These are phyloP conservation scores for Escovopsis sp. DNA, from an alignment of 2,329 filamentous ascomycete species.

Conservation along the genomic window DNA sequence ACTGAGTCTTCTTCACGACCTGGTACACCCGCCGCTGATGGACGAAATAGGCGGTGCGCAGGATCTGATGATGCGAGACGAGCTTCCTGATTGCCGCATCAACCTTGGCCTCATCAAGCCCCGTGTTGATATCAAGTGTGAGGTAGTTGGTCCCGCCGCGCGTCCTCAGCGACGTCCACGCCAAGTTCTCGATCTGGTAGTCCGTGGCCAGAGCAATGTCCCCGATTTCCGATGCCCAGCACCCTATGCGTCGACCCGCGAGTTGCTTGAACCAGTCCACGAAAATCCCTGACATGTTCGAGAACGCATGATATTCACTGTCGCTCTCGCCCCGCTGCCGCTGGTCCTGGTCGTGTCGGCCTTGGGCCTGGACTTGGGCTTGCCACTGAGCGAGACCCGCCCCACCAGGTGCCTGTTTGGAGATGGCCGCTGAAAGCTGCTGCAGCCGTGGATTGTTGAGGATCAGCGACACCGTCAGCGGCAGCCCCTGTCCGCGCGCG, in stretches of 20 bases:
- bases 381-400: no score
- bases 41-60: conserved; percentile 1
- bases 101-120: neutral
- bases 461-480: neutral
- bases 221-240: neutral
- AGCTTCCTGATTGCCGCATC: neutral
- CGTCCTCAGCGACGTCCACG: conserved; percentile 2
- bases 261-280: conserved; percentile 9
- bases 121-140: neutral
- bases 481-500: conserved; percentile 1
- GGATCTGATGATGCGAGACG: conserved; percentile 1
- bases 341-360: no score
- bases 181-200: conserved; percentile 3
- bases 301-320: no score
- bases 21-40: conserved; percentile 1
- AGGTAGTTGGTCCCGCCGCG: conserved; percentile 3
- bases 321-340: no score
- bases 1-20: neutral
- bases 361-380: no score
- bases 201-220: conserved; percentile 1
- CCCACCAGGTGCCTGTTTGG: no score
- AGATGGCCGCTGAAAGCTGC: no score
- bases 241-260: conserved; percentile 13
- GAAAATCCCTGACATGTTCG: no score
- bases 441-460: conserved; percentile 1